Evolutionary conservation across 2,329 filamentous ascomycete species (phyloP).

Genomic region (Pyrenophora teres): DNA sequence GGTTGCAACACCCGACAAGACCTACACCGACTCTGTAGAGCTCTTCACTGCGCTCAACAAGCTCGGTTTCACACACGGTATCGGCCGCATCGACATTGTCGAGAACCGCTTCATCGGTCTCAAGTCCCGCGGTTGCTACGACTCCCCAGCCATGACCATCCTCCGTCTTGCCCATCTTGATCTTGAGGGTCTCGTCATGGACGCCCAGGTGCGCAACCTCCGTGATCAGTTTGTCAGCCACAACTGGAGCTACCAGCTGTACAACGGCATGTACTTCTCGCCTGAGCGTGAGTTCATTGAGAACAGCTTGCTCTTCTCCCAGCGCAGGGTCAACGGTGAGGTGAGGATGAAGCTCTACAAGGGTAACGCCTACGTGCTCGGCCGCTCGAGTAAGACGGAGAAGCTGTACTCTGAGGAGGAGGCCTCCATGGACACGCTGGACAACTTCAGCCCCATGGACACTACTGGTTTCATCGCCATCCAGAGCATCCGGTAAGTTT

Average conservation of each 20-base stretch:
- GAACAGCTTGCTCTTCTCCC: conserved; percentile 55
- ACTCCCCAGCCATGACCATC: conserved; percentile 54
- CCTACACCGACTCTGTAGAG: conserved; percentile 69
- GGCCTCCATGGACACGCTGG: conserved; percentile 72
- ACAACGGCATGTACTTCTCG: conserved; percentile 72
- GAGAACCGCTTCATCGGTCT: conserved; percentile 81
- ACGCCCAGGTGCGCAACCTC: conserved; percentile 69
- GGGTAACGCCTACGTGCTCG: conserved; percentile 65
- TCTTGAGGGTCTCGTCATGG: conserved; percentile 69
- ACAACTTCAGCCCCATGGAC: conserved; percentile 68
- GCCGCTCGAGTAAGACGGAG: conserved; percentile 66
- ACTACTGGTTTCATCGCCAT: conserved; percentile 73
- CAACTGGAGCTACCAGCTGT: conserved; percentile 51
- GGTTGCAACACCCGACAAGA: conserved; percentile 63
- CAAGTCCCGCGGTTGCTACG: conserved; percentile 81
- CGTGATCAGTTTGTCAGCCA: conserved; percentile 72
- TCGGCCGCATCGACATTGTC: conserved; percentile 82
- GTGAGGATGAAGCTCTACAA: conserved; percentile 70
- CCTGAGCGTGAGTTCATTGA: conserved; percentile 74
- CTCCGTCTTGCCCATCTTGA: conserved; percentile 64
- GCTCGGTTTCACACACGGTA: conserved; percentile 72
- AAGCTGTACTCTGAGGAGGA: conserved; percentile 71
- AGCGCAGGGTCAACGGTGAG: conserved; percentile 50
- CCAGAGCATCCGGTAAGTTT: conserved; percentile 60
- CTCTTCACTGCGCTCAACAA: conserved; percentile 74